Conservation (phyloP, 2,329 filamentous ascomycete genomes). For the Aspergillus glaucus region DNA sequence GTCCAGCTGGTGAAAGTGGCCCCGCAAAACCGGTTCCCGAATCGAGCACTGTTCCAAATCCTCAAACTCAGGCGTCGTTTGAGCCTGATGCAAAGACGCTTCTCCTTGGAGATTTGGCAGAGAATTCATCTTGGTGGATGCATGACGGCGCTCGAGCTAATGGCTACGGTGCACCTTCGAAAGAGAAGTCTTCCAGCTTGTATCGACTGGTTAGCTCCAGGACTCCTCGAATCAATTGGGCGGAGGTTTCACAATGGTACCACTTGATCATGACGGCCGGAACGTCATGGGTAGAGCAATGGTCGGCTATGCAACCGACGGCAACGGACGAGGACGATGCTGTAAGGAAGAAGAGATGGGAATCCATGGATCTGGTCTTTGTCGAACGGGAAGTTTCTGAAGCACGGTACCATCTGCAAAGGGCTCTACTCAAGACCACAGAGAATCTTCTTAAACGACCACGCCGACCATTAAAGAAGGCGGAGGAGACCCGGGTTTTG, state of each 20-base stretch:
- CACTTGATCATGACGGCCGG: constrained; percentile 61
- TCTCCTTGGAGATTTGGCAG: constrained; percentile 66
- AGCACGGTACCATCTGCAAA: constrained; percentile 63
- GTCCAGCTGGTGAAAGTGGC: constrained; percentile 41
- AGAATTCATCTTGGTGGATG: constrained; percentile 80
- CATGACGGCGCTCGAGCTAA: constrained; percentile 46
- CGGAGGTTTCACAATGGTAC: constrained; percentile 68
- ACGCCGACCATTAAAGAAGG: constrained; percentile 59
- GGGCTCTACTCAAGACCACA: constrained; percentile 67
- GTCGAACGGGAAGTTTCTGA: constrained; percentile 51
- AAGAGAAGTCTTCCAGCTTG: constrained; percentile 25
- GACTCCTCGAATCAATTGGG: constrained; percentile 70
- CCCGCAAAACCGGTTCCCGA: constrained; percentile 27
- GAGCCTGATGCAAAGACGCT: constrained; percentile 71
- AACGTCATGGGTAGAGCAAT: constrained; percentile 56
- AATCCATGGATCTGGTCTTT: constrained; percentile 38
- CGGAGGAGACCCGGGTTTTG: constrained; percentile 69
- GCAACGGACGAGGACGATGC: constrained; percentile 21
- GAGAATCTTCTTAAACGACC: constrained; percentile 77
- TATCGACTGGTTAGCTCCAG: constrained; percentile 46
- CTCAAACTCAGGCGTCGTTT: constrained; percentile 39
- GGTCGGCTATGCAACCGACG: constrained; percentile 47
- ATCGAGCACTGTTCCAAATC: constrained; percentile 23
- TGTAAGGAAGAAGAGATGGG: constrained; percentile 24
- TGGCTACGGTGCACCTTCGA: constrained; percentile 23